Evolutionary conservation across 164 flowering plant genomes (phyloP).

Genomic region (Vitis cinerea): DNA sequence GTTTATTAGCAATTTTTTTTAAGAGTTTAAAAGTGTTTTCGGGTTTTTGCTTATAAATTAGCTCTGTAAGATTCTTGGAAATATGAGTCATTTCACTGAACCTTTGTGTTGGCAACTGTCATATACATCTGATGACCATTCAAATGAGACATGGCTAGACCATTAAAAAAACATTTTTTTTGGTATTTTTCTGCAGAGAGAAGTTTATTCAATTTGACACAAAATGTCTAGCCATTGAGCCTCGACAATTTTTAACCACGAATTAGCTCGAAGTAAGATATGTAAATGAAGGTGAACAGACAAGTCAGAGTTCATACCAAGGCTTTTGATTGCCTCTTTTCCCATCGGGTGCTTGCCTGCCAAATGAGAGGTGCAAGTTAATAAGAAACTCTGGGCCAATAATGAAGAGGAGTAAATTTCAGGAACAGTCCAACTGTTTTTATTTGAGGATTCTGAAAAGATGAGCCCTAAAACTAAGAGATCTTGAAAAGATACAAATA

Average conservation of each 20-base stretch:
- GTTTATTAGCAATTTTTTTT: too few relatives aligned
- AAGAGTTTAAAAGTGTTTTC: too few relatives aligned
- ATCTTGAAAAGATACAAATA: too few relatives aligned
- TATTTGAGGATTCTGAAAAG: neutral
- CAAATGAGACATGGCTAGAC: neutral
- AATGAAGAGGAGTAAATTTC: neutral
- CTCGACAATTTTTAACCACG: neutral
- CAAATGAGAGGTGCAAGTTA: neutral
- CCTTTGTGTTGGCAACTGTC: neutral
- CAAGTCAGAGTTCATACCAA: constrained; percentile 50
- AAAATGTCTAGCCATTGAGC: neutral
- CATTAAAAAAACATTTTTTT: neutral
- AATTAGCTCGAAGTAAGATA: neutral
- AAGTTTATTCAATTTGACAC: neutral
- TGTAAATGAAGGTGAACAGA: neutral
- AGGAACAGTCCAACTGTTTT: neutral
- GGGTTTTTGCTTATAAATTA: too few relatives aligned
- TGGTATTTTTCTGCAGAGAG: neutral
- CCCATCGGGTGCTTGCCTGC: constrained; percentile 93
- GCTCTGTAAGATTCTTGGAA: too few relatives aligned
- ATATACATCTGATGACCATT: neutral
- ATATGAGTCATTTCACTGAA: neutral
- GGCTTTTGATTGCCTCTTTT: constrained; percentile 83
- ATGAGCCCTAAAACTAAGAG: neutral
- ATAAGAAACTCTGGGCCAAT: neutral